Evolutionary conservation across 192 early-diverging fungal species (phyloP), one percentile per base, ranked within the genome.

Genomic region (Phycomyces blakesleeanus): DNA sequence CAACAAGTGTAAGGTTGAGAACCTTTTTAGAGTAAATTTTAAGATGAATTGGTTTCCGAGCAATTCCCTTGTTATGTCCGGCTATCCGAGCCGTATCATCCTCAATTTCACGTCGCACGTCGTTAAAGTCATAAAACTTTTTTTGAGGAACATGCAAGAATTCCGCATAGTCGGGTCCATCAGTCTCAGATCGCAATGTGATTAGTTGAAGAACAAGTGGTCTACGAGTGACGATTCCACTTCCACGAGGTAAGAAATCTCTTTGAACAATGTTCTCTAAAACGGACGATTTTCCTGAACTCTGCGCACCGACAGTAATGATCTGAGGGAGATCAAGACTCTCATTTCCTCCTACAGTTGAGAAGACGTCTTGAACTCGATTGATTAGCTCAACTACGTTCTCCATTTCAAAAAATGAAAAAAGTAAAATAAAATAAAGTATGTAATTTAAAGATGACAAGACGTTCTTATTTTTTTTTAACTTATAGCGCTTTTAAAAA

Each of bases 221-320:
- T 12, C 90, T 82, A 15, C 90, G 85, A 50, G 90, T 92, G 71
- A 92, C 87, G 62, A 92, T 87, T 26, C 90, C 90, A 64, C 79
- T 89, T 38, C 90, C 96, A 59, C 95, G 83, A 26, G 97, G 97
- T 57, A 98, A 71, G 72, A 98, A 97, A 81, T 98, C 97, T 34
- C 90, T 82, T 15, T 95, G 93, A 20, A 97, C 94, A 68, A 98
- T 89, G 71, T 94, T 95, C 72, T 98, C 97, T 47, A 98, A 78
- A n/a, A 98, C 97, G 18, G 92, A 94, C 39, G 88, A 91, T 76
- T 98, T 98, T 55, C 97, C 97, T 52, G 84, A 86, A 21, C 85
- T 88, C 69, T 93, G 91, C 16, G 87, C 89, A 39, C 90, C 90
- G 42, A 92, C 88, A 12, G 90, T 89, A 26, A 89, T 87, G 38